Base-by-base conservation (phyloP, 345 rosid species). In the Eucalyptus erythrocorys region DNA sequence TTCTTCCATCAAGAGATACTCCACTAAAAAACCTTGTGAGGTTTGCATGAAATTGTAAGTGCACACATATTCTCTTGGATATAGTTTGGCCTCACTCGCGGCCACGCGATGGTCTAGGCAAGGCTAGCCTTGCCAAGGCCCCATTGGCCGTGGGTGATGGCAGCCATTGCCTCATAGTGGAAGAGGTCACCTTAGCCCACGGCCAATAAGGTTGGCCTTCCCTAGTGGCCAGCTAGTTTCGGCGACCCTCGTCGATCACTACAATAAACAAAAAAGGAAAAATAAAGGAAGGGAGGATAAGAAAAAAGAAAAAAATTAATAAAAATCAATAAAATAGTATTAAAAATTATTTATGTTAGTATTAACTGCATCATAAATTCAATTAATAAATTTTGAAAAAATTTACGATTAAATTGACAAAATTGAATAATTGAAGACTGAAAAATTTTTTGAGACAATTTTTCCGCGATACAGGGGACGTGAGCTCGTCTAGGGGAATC, bases 181-280 rank as follows among this genome's bases (percentile, higher is more conserved):
- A 22, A 21, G 59, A 55, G 12, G 59, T 55, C 59, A 55, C 27
- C 27, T 55, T 24, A 0, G 10, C 10, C 24, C 24, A 19, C 7
- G 4, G 24, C 10, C 10, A 51, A 51, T 51, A 51, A 51, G 57
- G 57, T 51, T 51, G 57, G 10, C 57, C 1, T 51, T 51, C 4
- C 4, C 57, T 0, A 51, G 4, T 21, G 57, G 11, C 24, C 4
- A 22, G 9, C 27, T 21, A 22, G 61, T 24, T 55, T 22, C 5
- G 1, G 0, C 3, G 5, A 19, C 2, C 1, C 10, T 51, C 0
- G 6, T 24, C 3, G 13, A 24, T 55, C 13, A 55, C 1, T 21
- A 0, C 0, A 24, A 0, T 9, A 55, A 55, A 55, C 0, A 51
- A 7, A 19, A 55, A 19, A 7, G 3, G 0, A 0, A 8, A 53